Percentiles rank a stretch among this genome's conserved stretches.
These are phyloP conservation scores for Bauhinia variegata DNA, from an alignment of 306 rosid species.

Conservation along the genomic window DNA sequence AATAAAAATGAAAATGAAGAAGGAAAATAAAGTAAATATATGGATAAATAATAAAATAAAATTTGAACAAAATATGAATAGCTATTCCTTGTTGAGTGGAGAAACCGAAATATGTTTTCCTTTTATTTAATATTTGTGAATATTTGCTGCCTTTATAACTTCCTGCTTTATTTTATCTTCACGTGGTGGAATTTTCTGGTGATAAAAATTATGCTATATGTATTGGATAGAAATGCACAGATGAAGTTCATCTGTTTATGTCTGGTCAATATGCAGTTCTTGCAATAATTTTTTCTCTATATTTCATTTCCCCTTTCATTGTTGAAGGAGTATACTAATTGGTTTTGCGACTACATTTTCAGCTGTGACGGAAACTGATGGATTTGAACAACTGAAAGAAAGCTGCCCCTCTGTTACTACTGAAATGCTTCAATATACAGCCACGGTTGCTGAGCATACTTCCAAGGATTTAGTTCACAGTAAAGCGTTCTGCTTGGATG, in stretches of 20 bases:
- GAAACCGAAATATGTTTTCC: background rate
- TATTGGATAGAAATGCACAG: background rate
- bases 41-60: no score
- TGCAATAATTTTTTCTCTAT: background rate
- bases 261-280: background rate
- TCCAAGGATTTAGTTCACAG: constrained; percentile 40
- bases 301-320: background rate
- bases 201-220: background rate
- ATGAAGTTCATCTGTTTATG: background rate
- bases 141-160: background rate
- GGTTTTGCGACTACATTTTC: constrained; percentile 23
- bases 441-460: constrained; percentile 58
- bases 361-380: constrained; percentile 95
- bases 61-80: no score
- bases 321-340: background rate
- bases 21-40: no score
- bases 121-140: background rate
- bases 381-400: constrained; percentile 70
- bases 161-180: background rate
- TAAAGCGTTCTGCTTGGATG: constrained; percentile 50
- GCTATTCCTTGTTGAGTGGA: background rate
- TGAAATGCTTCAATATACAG: constrained; percentile 57
- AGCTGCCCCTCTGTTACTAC: constrained; percentile 76
- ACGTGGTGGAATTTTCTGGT: background rate
- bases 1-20: no score